These are phyloP conservation scores for Nakazawaea populi DNA, from an alignment of 805 yeast species.

Conservation along the genomic window DNA sequence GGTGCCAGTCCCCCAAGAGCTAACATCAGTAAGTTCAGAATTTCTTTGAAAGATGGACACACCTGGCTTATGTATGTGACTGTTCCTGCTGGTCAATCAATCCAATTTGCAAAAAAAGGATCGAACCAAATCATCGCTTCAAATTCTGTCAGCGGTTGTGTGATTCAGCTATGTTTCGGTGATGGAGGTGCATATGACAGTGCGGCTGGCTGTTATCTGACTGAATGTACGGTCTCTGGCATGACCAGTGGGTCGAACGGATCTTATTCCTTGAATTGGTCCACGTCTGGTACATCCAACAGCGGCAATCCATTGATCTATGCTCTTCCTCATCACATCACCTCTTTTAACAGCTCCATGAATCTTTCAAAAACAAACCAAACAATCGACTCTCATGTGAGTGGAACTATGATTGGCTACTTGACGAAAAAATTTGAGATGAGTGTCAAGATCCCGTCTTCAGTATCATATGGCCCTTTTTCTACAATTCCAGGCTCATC, in stretches of 20 bases:
- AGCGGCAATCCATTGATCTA: conserved; percentile 38
- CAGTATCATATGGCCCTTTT: conserved; percentile 50
- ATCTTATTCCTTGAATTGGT: conserved; percentile 38
- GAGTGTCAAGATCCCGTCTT: conserved; percentile 36
- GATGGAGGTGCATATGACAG: conserved; percentile 42
- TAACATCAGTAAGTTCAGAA: conserved; percentile 38
- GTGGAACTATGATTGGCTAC: conserved; percentile 42
- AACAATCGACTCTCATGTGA: conserved; percentile 41
- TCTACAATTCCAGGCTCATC: conserved; percentile 32
- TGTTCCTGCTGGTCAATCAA: conserved; percentile 32
- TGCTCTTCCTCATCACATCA: conserved; percentile 48
- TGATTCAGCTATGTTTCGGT: conserved; percentile 56
- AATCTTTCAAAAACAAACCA: conserved; percentile 26
- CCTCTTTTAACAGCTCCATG: conserved; percentile 26
- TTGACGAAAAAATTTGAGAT: conserved; percentile 33
- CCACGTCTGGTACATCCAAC: conserved; percentile 38
- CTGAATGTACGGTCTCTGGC: conserved; percentile 39
- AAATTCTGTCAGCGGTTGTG: conserved; percentile 38
- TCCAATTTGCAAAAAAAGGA: conserved; percentile 20
- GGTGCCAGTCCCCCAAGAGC: conserved; percentile 31
- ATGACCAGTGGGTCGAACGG: conserved; percentile 29
- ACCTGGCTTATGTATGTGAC: conserved; percentile 67
- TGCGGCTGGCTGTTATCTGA: conserved; percentile 60
- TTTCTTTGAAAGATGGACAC: conserved; percentile 46
- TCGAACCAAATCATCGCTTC: conserved; percentile 34